Evolutionary conservation across 106 monocot species (phyloP), one percentile per base, ranked within the genome.

Genomic region (Platanthera zijinensis): DNA sequence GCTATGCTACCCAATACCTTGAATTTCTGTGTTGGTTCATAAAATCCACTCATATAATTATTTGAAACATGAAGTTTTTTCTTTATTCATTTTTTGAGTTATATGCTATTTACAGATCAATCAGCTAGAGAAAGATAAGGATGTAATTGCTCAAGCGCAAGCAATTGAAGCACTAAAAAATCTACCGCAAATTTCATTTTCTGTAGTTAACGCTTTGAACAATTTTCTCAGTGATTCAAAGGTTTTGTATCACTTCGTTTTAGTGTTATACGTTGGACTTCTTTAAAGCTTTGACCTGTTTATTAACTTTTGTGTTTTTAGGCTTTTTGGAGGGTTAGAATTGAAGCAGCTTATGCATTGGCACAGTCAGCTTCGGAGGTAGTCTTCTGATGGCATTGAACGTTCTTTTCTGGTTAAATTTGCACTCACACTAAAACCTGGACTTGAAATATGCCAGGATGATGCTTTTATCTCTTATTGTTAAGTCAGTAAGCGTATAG

Each of bases 291-390:
- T 71, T 8, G 22, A 59, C 6, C 72, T 53, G 10, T 50, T 72
- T 8, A 17, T 59, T 76, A 49, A 25, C 12, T 63, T 30, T 28
- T 52, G 62, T 28, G 22, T 46, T 48, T 87, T 4, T 73, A 99
- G 99, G 94, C 86, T 32, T 99, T 92, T 76, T 99, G 99, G 99
- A 94, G 99, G 76, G 92, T 94, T 74, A 94, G 99, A 84, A 81
- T 94, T 82, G 99, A 99, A 77, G 99, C 99, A 69, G 99, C 94
- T 69, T 88, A 88, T 84, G 92, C 99, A n/a, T 81, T 99, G 79
- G 99, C 99, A 22, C 78, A 84, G 46, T 85, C 87, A 71, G 82
- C 92, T 73, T 92, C 99, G 73, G 94, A 99, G 99, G 99, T 99
- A 84, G 46, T 57, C 50, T 75, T 6, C 71, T 81, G 0, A 51